Percentiles rank a stretch among this genome's conserved stretches.
These are phyloP conservation scores for Cunninghamia lanceolata DNA, from an alignment of 75 land plant species.

Conservation along the genomic window DNA sequence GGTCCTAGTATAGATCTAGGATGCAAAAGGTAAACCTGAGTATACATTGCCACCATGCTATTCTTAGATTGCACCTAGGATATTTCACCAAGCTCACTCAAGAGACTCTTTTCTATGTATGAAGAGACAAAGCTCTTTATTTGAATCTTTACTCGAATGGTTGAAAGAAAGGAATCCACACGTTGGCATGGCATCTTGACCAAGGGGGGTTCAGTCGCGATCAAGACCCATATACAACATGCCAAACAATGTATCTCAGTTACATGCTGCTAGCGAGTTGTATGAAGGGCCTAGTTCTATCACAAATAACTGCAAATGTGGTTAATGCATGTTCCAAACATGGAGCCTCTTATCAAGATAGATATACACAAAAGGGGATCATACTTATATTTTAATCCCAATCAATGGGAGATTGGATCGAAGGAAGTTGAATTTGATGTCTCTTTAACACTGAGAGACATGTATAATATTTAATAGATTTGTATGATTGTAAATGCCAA, in stretches of 20 bases:
- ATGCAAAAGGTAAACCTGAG: conserved; percentile 47
- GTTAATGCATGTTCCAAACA: conserved; percentile 30
- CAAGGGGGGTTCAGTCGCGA: too few relatives aligned
- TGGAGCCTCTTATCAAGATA: conserved; percentile 37
- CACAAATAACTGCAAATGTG: conserved; percentile 36
- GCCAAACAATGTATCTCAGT: conserved; percentile 52
- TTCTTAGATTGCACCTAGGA: conserved; percentile 37
- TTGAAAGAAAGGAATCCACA: too few relatives aligned
- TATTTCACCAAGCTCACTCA: conserved; percentile 35
- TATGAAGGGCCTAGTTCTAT: conserved; percentile 49
- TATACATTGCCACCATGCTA: conserved; percentile 44
- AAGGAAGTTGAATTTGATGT: too few relatives aligned
- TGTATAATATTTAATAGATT: too few relatives aligned
- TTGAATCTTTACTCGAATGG: too few relatives aligned
- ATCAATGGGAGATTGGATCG: too few relatives aligned
- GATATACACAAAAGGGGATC: conserved; percentile 38
- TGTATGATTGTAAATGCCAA: too few relatives aligned
- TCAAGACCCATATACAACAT: conserved; percentile 46
- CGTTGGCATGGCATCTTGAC: not conserved
- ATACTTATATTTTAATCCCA: too few relatives aligned
- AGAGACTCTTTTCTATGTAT: conserved; percentile 44
- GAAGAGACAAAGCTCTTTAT: conserved; percentile 9
- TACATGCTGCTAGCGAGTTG: conserved; percentile 53
- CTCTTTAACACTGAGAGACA: too few relatives aligned
- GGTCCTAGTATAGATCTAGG: too few relatives aligned